Percentiles rank a stretch among this genome's conserved stretches.
Conservation (phyloP, 2,329 filamentous ascomycete species). For the Metarhizium humberi region DNA sequence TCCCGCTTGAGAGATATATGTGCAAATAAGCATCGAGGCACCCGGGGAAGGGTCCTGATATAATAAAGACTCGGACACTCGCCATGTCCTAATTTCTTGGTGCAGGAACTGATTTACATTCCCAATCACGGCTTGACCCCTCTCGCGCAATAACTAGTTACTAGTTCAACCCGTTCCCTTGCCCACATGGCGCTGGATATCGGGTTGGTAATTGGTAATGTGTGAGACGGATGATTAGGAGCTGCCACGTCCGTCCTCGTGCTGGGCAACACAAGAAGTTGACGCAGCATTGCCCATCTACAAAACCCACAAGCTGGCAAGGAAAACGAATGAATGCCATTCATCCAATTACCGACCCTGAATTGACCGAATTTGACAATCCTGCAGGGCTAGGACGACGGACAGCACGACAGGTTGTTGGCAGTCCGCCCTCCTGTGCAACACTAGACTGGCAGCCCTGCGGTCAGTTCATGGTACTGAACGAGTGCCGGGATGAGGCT, state of each 20-base stretch:
- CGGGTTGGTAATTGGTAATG: not conserved
- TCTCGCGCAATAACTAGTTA: not conserved
- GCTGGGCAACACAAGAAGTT: not conserved
- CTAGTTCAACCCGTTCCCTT: not conserved
- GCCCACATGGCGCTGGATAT: not conserved
- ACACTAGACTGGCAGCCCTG: not conserved
- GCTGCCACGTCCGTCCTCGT: not conserved
- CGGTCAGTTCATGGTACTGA: not conserved
- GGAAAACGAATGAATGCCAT: not conserved
- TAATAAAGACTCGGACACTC: not conserved
- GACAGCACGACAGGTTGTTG: not conserved
- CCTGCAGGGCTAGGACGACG: not conserved
- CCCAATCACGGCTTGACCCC: not conserved
- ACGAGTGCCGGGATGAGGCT: not conserved
- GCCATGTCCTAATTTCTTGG: not conserved
- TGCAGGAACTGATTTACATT: not conserved
- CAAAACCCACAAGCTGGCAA: not conserved
- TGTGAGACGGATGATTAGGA: not conserved
- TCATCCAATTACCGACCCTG: constrained; percentile 15
- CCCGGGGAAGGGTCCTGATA: not conserved
- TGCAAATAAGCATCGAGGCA: not conserved
- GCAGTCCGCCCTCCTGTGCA: not conserved
- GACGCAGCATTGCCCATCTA: not conserved
- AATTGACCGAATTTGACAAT: constrained; percentile 16
- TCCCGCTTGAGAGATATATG: not conserved